Percentiles rank a stretch among this genome's conserved stretches.
These are phyloP conservation scores for Plasmodium blacklocki DNA, from an alignment of 169 alveolate genomes.

Conservation along the genomic window DNA sequence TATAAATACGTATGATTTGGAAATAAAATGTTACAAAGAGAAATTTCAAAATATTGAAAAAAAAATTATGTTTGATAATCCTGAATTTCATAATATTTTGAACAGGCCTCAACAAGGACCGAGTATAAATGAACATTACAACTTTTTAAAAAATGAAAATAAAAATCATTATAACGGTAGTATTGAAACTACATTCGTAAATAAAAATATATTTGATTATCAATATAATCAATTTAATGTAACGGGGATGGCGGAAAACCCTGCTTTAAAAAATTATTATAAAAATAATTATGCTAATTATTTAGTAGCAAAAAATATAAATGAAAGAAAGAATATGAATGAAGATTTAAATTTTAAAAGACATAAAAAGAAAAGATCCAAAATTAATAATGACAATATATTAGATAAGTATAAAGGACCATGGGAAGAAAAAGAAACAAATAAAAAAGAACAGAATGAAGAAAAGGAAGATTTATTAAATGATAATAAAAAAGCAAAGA, in stretches of 20 bases:
- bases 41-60: slow-evolving; percentile 72
- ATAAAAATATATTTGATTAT: slow-evolving; percentile 73
- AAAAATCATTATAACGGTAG: slow-evolving; percentile 72
- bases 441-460: slow-evolving; percentile 6
- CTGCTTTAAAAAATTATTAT: slow-evolving; percentile 65
- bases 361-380: slow-evolving; percentile 26
- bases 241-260: slow-evolving; percentile 66
- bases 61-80: slow-evolving; percentile 66
- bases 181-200: slow-evolving; percentile 60
- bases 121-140: slow-evolving; percentile 65
- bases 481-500: slow-evolving; percentile 14
- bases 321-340: slow-evolving; percentile 12
- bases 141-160: slow-evolving; percentile 73
- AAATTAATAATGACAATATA: slow-evolving; percentile 18
- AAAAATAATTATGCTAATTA: slow-evolving; percentile 41
- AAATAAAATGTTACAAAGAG: slow-evolving; percentile 75
- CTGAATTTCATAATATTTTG: slow-evolving; percentile 42
- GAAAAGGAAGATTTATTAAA: slow-evolving; percentile 14
- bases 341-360: slow-evolving; percentile 18
- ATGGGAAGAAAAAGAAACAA: slow-evolving; percentile 29
- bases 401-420: slow-evolving; percentile 63
- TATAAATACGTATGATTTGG: slow-evolving; percentile 79
- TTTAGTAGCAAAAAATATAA: slow-evolving; percentile 29
- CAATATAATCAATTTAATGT: slow-evolving; percentile 72
- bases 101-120: slow-evolving; percentile 76